Conservation (phyloP, 164 flowering plant genomes). For the Magnolia changhungtana region DNA sequence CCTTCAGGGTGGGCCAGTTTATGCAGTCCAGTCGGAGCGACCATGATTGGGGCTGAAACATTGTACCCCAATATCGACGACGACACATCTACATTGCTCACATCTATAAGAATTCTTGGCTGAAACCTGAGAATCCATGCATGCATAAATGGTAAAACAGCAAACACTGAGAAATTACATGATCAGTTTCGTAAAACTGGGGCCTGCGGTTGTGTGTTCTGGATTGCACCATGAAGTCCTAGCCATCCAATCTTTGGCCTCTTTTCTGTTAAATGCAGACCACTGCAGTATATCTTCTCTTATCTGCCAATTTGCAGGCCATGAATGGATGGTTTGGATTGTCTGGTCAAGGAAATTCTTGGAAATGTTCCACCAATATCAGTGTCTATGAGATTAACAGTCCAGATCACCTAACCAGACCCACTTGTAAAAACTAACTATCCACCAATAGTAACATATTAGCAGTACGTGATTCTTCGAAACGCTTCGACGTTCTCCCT, state of each 20-base stretch:
- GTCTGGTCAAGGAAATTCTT: background rate
- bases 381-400: no score
- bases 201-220: no score
- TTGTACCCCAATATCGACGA: slow-evolving; percentile 54
- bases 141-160: background rate
- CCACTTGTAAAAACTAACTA: no score
- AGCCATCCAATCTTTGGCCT: no score
- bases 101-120: slow-evolving; percentile 76
- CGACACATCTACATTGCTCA: slow-evolving; percentile 61
- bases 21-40: slow-evolving; percentile 74
- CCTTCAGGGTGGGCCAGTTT: slow-evolving; percentile 78
- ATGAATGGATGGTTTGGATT: background rate
- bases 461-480: slow-evolving; percentile 46
- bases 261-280: no score
- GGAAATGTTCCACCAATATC: background rate
- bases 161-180: background rate
- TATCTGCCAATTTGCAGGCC: no score
- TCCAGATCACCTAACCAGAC: no score
- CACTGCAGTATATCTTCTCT: no score
- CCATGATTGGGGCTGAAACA: slow-evolving; percentile 66
- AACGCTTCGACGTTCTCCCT: slow-evolving; percentile 64
- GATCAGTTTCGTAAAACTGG: background rate
- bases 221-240: no score
- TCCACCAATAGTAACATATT: no score
- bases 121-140: slow-evolving; percentile 43